Evolutionary conservation across 1,139 yeast species (phyloP).

Genomic region (Blastobotrys capitulatus): DNA sequence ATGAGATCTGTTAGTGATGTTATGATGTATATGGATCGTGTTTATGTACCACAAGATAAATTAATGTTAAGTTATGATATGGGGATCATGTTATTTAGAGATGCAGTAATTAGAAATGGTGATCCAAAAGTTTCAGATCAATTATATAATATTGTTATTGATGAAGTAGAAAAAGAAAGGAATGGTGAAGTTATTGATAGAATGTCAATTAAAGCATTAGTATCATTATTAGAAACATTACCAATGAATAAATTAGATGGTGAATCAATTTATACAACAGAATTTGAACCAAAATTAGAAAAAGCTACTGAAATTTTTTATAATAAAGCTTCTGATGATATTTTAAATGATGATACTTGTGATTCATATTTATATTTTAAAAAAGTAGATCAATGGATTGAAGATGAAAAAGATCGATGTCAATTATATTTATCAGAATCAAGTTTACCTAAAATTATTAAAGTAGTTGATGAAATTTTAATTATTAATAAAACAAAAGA

Average conservation of each 20-base stretch:
- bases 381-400: constrained; percentile 47
- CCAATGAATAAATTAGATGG: constrained; percentile 36
- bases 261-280: constrained; percentile 50
- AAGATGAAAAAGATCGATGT: constrained; percentile 55
- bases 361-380: constrained; percentile 53
- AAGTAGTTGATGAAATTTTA: constrained; percentile 56
- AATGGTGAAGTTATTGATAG: constrained; percentile 57
- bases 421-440: constrained; percentile 49
- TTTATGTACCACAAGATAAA: constrained; percentile 70
- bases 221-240: constrained; percentile 66
- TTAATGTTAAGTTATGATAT: constrained; percentile 67
- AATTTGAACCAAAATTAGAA: constrained; percentile 64
- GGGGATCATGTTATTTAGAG: constrained; percentile 59
- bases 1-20: constrained; percentile 84
- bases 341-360: constrained; percentile 34
- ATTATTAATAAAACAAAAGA: constrained; percentile 55
- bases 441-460: constrained; percentile 44
- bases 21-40: constrained; percentile 79
- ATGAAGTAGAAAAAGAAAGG: constrained; percentile 56
- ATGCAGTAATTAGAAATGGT: constrained; percentile 39
- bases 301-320: constrained; percentile 55
- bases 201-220: constrained; percentile 52
- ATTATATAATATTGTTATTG: constrained; percentile 47
- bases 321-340: constrained; percentile 41
- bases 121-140: constrained; percentile 47